Percentiles rank a stretch among this genome's conserved stretches.
Conservation (phyloP, 2,329 filamentous ascomycete genomes). For the Calonectria pseudoreteaudii region DNA sequence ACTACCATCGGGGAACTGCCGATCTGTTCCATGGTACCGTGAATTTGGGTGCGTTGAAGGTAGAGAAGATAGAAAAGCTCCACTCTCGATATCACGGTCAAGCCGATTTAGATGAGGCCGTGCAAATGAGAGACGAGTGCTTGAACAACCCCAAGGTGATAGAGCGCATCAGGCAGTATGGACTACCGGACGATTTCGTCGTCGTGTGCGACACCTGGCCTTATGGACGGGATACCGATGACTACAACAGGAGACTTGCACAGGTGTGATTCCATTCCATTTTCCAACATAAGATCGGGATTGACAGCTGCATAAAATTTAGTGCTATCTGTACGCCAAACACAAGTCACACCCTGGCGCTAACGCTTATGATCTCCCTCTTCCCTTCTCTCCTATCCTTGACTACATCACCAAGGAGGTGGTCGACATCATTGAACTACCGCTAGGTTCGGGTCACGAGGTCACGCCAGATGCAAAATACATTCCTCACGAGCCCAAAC, state of each 20-base stretch:
- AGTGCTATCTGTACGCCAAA: slow-evolving; percentile 25
- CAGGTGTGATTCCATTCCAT: neutral
- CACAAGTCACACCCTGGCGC: slow-evolving; percentile 18
- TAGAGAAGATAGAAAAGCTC: slow-evolving; percentile 18
- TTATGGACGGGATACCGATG: slow-evolving; percentile 14
- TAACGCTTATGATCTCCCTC: slow-evolving; percentile 34
- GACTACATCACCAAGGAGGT: slow-evolving; percentile 32
- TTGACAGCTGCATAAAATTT: neutral
- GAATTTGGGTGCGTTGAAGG: neutral
- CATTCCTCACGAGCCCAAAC: slow-evolving; percentile 37
- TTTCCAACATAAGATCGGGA: neutral
- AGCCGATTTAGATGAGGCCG: slow-evolving; percentile 23
- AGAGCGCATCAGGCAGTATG: slow-evolving; percentile 18
- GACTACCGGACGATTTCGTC: slow-evolving; percentile 6
- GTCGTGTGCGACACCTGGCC: slow-evolving; percentile 27
- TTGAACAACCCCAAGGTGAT: slow-evolving; percentile 20
- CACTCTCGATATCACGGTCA: slow-evolving; percentile 16
- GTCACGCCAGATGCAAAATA: slow-evolving; percentile 14
- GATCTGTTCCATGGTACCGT: slow-evolving; percentile 8
- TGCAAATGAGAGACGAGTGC: slow-evolving; percentile 23
- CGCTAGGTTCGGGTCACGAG: slow-evolving; percentile 24
- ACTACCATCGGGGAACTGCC: slow-evolving; percentile 12
- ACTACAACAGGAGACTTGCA: slow-evolving; percentile 10
- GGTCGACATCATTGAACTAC: slow-evolving; percentile 25
- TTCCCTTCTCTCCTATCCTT: slow-evolving; percentile 30